These are phyloP conservation scores for Punica granatum DNA, from an alignment of 345 rosid genomes.

Conservation along the genomic window DNA sequence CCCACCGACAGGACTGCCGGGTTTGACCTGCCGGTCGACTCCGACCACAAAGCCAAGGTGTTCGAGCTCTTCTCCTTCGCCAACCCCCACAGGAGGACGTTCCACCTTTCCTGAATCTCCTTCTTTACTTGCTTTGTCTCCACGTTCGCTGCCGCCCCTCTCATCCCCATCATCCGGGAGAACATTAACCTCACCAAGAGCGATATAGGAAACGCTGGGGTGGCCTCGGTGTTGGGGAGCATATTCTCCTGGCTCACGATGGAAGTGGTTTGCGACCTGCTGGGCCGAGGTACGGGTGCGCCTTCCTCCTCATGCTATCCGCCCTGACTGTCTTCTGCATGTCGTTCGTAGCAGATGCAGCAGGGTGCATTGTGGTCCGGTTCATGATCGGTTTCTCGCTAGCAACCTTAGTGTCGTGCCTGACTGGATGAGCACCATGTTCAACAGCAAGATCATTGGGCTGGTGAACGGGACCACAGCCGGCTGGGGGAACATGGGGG, in stretches of 20 bases:
- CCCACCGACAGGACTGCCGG: constrained; percentile 41
- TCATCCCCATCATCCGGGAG: constrained; percentile 74
- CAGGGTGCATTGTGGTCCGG: constrained; percentile 60
- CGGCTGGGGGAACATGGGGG: constrained; percentile 96
- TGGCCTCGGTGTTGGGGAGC: constrained; percentile 85
- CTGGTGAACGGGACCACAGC: constrained; percentile 84
- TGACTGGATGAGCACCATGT: constrained; percentile 97
- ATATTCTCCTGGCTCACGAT: constrained; percentile 85
- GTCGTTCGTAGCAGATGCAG: constrained; percentile 52
- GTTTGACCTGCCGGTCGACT: constrained; percentile 60
- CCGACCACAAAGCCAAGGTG: constrained; percentile 77
- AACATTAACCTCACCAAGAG: constrained; percentile 56
- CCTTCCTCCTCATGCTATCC: constrained; percentile 62
- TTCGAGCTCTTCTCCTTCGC: constrained; percentile 56
- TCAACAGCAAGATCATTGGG: constrained; percentile 74
- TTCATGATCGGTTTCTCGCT: constrained; percentile 85
- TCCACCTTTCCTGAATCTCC: constrained; percentile 87
- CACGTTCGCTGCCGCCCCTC: constrained; percentile 88
- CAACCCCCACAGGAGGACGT: constrained; percentile 83
- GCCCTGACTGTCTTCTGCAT: constrained; percentile 84
- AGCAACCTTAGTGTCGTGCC: constrained; percentile 85
- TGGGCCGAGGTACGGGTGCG: constrained; percentile 90
- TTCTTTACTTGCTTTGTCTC: constrained; percentile 82
- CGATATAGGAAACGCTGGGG: constrained; percentile 76
- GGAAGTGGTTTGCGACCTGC: constrained; percentile 79